A percentile compares a stretch with the other conserved stretches of the same genome.
Conservation (phyloP, 352 stramenopile genomes). For the Peronospora farinosa region DNA sequence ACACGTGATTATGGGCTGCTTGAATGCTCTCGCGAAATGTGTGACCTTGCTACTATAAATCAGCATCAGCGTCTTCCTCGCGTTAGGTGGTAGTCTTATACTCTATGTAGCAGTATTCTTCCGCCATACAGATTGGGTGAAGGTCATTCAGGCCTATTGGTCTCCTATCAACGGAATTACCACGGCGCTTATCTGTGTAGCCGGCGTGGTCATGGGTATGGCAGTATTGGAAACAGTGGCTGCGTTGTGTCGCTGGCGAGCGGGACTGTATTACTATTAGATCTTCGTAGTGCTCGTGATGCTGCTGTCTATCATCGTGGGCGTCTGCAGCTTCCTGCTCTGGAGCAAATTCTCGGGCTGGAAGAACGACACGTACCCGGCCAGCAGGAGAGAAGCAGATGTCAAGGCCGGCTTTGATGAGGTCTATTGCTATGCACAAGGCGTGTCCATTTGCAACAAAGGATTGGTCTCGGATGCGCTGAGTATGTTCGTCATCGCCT, state of each 20-base stretch:
- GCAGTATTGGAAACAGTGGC: conserved; percentile 47
- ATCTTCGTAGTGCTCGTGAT: conserved; percentile 43
- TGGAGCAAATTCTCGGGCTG: conserved; percentile 40
- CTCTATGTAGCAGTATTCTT: conserved; percentile 43
- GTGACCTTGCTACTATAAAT: conserved; percentile 19
- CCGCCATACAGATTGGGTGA: conserved; percentile 41
- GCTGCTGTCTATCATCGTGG: conserved; percentile 42
- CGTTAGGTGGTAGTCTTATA: conserved; percentile 45
- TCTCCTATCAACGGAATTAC: conserved; percentile 33
- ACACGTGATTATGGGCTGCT: conserved; percentile 17
- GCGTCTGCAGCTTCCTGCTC: conserved; percentile 41
- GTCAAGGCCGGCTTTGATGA: conserved; percentile 55
- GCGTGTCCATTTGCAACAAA: conserved; percentile 61
- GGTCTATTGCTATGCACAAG: conserved; percentile 67
- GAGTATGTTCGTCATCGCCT: conserved; percentile 37
- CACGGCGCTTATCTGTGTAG: conserved; percentile 42
- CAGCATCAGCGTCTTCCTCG: conserved; percentile 45
- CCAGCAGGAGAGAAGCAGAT: conserved; percentile 36
- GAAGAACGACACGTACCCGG: conserved; percentile 39
- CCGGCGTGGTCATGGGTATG: conserved; percentile 44
- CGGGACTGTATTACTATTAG: conserved; percentile 50
- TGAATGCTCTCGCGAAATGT: conserved; percentile 25
- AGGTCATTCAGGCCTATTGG: conserved; percentile 49
- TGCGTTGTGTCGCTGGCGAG: conserved; percentile 44
- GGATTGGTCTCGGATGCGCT: conserved; percentile 40